phyloP scores from a whole-genome alignment of 2,329 filamentous ascomycete species.

The Aspergillus oerlinghausenensis region DNA sequence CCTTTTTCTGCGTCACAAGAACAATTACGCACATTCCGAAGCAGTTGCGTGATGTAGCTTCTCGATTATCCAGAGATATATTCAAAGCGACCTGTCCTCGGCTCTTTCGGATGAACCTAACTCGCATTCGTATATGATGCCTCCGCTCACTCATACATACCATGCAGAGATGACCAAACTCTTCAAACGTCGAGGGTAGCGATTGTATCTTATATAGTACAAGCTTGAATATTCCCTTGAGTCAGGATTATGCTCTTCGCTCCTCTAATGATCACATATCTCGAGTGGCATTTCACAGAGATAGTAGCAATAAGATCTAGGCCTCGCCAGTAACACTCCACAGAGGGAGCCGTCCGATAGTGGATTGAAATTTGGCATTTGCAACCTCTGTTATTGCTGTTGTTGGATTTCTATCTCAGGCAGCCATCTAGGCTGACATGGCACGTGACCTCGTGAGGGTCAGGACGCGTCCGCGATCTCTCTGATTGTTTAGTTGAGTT shows the following conservation, averaged over 20 bases:
- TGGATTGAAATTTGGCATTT: not conserved
- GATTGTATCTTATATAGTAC: not conserved
- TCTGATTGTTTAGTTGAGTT: conserved; percentile 9
- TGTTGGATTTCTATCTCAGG: conserved; percentile 1
- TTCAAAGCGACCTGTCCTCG: not conserved
- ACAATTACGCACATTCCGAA: not conserved
- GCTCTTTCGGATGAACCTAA: not conserved
- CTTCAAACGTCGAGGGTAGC: not conserved
- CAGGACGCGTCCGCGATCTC: conserved; percentile 27
- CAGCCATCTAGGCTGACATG: conserved; percentile 6
- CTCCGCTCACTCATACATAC: not conserved
- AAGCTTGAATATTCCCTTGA: not conserved
- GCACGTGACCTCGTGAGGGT: conserved; percentile 37
- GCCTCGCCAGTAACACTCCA: not conserved
- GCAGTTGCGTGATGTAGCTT: not conserved
- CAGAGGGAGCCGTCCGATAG: not conserved
- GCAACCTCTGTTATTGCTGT: not conserved
- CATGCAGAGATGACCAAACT: not conserved
- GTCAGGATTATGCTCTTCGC: not conserved
- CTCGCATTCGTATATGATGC: not conserved
- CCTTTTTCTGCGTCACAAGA: not conserved
- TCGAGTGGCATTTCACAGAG: not conserved
- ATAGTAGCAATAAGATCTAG: not conserved
- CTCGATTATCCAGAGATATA: not conserved
- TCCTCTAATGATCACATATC: not conserved